Percentiles rank a stretch among this genome's conserved stretches.
Conservation (phyloP, 805 yeast genomes). For the Ogataea angusta region DNA sequence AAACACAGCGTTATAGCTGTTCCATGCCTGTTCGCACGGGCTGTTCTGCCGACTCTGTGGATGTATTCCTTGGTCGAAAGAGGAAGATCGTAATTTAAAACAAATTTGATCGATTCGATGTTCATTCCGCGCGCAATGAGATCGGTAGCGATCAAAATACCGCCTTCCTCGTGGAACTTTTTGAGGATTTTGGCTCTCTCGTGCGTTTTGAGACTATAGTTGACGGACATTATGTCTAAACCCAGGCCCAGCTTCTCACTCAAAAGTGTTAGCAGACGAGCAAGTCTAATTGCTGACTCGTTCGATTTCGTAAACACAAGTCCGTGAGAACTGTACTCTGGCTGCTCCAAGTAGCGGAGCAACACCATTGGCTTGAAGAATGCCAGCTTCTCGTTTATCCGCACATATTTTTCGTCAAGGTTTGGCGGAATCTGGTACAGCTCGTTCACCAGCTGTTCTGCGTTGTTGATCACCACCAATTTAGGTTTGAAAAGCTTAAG, state of each 20-base stretch:
- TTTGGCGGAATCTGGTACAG: conserved; percentile 59
- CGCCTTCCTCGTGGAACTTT: conserved; percentile 50
- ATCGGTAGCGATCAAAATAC: conserved; percentile 74
- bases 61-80: conserved; percentile 86
- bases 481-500: conserved; percentile 70
- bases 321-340: conserved; percentile 35
- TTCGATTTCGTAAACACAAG: conserved; percentile 73
- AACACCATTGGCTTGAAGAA: conserved; percentile 72
- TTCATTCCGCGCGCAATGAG: conserved; percentile 96
- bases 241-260: conserved; percentile 21
- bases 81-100: conserved; percentile 89
- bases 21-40: conserved; percentile 84
- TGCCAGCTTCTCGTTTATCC: conserved; percentile 30
- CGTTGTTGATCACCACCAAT: conserved; percentile 63
- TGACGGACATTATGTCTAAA: conserved; percentile 44
- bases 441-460: conserved; percentile 44
- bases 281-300: conserved; percentile 80
- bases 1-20: conserved; percentile 67
- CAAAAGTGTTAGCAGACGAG: conserved; percentile 54
- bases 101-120: conserved; percentile 63
- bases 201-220: conserved; percentile 52
- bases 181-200: conserved; percentile 56
- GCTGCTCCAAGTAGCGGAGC: conserved; percentile 48
- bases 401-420: conserved; percentile 36
- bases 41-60: conserved; percentile 96